Percentiles rank a stretch among this genome's conserved stretches.
Evolutionary conservation across 257 asterid species (phyloP).

Genomic region (Catharanthus roseus): DNA sequence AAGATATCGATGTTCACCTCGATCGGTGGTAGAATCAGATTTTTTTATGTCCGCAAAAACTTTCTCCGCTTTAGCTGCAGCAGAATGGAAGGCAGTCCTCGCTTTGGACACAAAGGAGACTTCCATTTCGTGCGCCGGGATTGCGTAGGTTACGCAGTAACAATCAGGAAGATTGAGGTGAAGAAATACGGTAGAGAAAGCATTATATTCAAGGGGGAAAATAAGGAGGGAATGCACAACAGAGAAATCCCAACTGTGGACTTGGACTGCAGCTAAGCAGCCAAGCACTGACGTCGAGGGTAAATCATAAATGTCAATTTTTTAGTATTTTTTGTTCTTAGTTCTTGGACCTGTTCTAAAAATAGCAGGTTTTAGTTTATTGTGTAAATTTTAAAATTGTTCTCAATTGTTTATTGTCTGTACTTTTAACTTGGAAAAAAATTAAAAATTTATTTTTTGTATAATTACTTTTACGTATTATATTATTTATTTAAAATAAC

Average conservation of each 20-base stretch:
- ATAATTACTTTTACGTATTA: too few species aligned
- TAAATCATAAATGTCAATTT: not conserved
- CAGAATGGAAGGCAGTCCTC: constrained; percentile 89
- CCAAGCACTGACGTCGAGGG: not conserved
- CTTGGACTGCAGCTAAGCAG: not conserved
- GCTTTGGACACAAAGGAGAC: constrained; percentile 86
- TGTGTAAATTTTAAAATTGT: too few species aligned
- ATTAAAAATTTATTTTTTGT: too few species aligned
- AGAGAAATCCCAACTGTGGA: constrained; percentile 1
- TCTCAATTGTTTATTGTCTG: too few species aligned
- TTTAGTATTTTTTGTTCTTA: too few species aligned
- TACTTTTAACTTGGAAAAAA: too few species aligned
- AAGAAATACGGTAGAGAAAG: not conserved
- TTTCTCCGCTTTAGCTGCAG: constrained; percentile 98
- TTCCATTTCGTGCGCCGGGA: constrained; percentile 56
- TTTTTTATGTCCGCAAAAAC: constrained; percentile 86
- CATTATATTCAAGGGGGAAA: constrained; percentile 10
- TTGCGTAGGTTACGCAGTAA: constrained; percentile 22
- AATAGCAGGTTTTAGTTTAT: too few species aligned
- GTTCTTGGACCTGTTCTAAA: too few species aligned
- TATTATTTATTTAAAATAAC: too few species aligned
- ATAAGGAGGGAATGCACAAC: constrained; percentile 12
- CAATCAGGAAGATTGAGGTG: not conserved
- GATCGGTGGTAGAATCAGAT: constrained; percentile 57
- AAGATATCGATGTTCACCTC: constrained; percentile 32